A percentile compares a stretch with the other conserved stretches of the same genome.
Evolutionary conservation across 2,329 filamentous ascomycete species (phyloP).

Genomic region (Raffaelea albimanens): DNA sequence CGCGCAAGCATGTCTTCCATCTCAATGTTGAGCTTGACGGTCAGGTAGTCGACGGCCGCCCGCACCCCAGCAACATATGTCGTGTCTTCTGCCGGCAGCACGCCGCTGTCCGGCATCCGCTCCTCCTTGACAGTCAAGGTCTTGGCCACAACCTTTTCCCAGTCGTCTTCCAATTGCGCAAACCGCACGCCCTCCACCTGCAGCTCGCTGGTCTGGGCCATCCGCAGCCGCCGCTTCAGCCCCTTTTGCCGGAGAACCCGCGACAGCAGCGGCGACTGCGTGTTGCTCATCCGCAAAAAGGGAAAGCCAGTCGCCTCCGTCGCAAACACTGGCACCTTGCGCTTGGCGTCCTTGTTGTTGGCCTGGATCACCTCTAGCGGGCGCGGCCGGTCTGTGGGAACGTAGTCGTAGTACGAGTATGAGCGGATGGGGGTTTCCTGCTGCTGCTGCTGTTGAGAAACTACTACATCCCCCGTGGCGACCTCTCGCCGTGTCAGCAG

Average conservation of each 20-base stretch:
- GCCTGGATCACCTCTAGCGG: constrained; percentile 40
- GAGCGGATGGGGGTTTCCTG: too few species aligned
- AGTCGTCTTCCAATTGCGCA: constrained; percentile 34
- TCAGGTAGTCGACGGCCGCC: constrained; percentile 15
- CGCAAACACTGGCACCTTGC: constrained; percentile 48
- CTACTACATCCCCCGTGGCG: too few species aligned
- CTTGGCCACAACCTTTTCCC: constrained; percentile 31
- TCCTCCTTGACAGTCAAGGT: constrained; percentile 26
- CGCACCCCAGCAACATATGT: constrained; percentile 21
- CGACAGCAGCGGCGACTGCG: constrained; percentile 51
- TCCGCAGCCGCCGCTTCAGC: constrained; percentile 29
- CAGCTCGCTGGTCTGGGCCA: constrained; percentile 27
- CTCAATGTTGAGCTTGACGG: constrained; percentile 19
- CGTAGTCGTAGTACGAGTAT: constrained; percentile 28
- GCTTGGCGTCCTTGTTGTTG: constrained; percentile 30
- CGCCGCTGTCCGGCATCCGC: not conserved
- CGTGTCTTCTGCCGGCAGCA: not conserved
- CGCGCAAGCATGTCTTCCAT: constrained; percentile 31
- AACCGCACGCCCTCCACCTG: constrained; percentile 23
- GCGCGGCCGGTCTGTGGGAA: constrained; percentile 33
- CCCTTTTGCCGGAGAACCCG: constrained; percentile 46
- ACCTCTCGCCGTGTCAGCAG: constrained; percentile 19
- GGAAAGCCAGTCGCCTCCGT: constrained; percentile 46
- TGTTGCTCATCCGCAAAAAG: constrained; percentile 58
- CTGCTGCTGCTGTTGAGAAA: too few species aligned